phyloP scores from a whole-genome alignment of 176 grass and related monocot genomes.

The Raddia distichophylla region DNA sequence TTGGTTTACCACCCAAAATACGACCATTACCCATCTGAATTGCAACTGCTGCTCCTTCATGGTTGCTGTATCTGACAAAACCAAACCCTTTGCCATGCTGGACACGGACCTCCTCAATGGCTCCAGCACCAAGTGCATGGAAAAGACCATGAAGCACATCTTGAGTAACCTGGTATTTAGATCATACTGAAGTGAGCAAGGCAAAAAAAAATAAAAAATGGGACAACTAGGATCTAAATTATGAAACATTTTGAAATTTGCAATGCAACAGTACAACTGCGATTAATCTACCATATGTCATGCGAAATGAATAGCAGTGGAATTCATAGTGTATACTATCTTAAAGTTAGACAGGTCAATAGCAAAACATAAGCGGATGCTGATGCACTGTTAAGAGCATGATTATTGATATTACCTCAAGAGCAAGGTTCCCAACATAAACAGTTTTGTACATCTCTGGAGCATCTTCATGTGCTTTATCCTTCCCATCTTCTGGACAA shows the following conservation, averaged over 20 bases:
- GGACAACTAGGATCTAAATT: constrained; percentile 5
- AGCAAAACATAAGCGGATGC: not conserved
- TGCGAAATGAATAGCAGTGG: not conserved
- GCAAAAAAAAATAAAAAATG: not conserved
- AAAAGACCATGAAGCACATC: constrained; percentile 68
- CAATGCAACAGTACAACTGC: not conserved
- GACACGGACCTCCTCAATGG: constrained; percentile 70
- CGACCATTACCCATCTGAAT: constrained; percentile 74
- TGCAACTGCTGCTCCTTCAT: constrained; percentile 68
- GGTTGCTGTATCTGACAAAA: constrained; percentile 78
- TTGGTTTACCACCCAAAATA: constrained; percentile 70
- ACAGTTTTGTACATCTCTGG: constrained; percentile 85
- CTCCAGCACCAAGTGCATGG: constrained; percentile 65
- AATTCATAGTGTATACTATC: not conserved
- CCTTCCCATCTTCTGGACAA: constrained; percentile 60
- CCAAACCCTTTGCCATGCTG: constrained; percentile 88
- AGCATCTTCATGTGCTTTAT: constrained; percentile 59
- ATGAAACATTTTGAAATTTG: not conserved
- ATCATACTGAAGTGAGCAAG: not conserved
- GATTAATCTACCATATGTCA: not conserved
- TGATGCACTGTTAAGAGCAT: not conserved
- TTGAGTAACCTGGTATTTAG: constrained; percentile 44
- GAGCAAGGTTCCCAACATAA: constrained; percentile 87
- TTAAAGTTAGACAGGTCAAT: not conserved
- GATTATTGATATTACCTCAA: constrained; percentile 53